A percentile compares a stretch with the other conserved stretches of the same genome.
phyloP scores from a whole-genome alignment of 2,329 filamentous ascomycete genomes.

The Calcarisporium arbuscula region DNA sequence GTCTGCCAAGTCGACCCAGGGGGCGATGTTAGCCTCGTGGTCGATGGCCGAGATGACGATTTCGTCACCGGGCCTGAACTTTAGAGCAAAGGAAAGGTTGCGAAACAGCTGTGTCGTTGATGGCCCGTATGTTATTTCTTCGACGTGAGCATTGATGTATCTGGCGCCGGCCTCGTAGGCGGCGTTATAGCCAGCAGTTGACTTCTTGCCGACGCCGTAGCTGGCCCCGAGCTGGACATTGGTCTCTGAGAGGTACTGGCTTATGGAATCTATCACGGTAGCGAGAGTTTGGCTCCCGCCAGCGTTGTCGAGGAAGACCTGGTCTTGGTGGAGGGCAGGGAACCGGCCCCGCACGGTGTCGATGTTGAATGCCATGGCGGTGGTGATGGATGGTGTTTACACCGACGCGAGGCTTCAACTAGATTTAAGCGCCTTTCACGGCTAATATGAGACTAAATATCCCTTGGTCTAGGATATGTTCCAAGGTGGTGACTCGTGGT shows the following conservation, averaged over 20 bases:
- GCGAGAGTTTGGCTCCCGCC: conserved; percentile 67
- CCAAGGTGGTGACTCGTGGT: too few relatives aligned
- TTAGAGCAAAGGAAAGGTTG: conserved; percentile 55
- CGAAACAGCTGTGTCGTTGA: conserved; percentile 73
- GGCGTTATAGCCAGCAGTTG: conserved; percentile 51
- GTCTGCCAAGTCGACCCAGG: conserved; percentile 64
- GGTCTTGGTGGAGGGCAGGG: conserved; percentile 59
- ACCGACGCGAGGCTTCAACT: too few relatives aligned
- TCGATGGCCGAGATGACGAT: conserved; percentile 67
- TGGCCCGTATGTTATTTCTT: conserved; percentile 66
- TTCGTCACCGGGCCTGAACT: conserved; percentile 52
- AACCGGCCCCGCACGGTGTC: conserved; percentile 47
- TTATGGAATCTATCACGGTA: conserved; percentile 59
- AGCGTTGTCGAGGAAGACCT: conserved; percentile 73
- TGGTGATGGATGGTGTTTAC: not conserved
- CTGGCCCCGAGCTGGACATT: conserved; percentile 73
- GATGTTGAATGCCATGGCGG: too few relatives aligned
- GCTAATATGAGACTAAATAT: too few relatives aligned
- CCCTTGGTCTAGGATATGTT: too few relatives aligned
- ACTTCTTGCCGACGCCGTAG: conserved; percentile 54
- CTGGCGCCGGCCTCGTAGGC: conserved; percentile 60
- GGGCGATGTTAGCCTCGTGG: conserved; percentile 71
- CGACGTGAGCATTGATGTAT: conserved; percentile 61
- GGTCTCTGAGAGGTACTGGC: conserved; percentile 56
- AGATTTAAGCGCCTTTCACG: too few relatives aligned